Evolutionary conservation across 768 basidiomycete species (phyloP), one percentile per base, ranked within the genome.

Genomic region (Sistotremastrum niveocremeum): DNA sequence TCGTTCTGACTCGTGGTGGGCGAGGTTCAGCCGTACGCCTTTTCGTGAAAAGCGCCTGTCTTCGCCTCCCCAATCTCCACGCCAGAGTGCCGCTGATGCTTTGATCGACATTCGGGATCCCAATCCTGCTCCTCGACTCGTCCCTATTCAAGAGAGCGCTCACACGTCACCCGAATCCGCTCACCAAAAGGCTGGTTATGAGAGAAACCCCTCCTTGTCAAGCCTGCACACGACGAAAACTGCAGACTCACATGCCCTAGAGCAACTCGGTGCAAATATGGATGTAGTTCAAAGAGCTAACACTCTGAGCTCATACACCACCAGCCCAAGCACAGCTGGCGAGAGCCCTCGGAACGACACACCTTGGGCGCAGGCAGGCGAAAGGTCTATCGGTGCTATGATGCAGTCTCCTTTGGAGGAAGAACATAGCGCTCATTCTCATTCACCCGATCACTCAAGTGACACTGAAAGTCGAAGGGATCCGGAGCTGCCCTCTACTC

Each of bases 1-100:
- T 39, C 70, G 84, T 5, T 79, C 75, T 37, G 76, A 84, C 56
- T 77, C 71, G 7, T 87, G 86, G 83, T 91, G 86, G 81, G 62
- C 70, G 6, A 77, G 82, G 3, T 79, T 91, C 54, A 67, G 82
- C 9, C 74, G 73, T 46, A 73, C 77, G 11, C 72, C 76, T 34
- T 65, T 84, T 42, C 67, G 82, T 30, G 82, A 84, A 36, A 38
- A 34, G 38, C 37, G 50, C 20, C 20, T 20, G 29, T 51, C 71
- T 77, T 37, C 66, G 69, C 29, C 49, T 62, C 7, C 76, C 70
- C 53, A 66, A 67, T 46, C 62, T 51, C 37, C 50, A 48, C 52
- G 43, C 50, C 62, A 62, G 46, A 56, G 62, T 46, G 54, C 57
- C 49, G 54, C 60, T 44, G 48, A 53, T 40, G 39, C 46, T 7